Evolutionary conservation across 306 rosid genomes (phyloP).

Genomic region (Canavalia ensiformis): DNA sequence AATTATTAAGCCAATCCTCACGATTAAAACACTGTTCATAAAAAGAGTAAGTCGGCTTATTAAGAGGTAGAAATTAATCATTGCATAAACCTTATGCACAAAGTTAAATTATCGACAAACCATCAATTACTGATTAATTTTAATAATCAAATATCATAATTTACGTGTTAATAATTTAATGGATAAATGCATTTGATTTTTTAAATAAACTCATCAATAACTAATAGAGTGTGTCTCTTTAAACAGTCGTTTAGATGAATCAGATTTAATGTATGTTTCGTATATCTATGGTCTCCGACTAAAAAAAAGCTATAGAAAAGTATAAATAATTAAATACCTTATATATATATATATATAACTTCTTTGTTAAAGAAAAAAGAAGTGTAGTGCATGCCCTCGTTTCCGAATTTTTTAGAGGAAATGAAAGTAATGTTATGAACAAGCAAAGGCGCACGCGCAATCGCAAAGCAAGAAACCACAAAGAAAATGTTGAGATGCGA

Average conservation of each 20-base stretch:
- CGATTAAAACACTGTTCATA: slow-evolving; percentile 1
- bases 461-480: not conserved
- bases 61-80: not conserved
- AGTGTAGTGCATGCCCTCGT: not conserved
- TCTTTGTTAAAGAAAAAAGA: not conserved
- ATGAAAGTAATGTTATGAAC: not conserved
- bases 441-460: slow-evolving; percentile 5
- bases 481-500: not conserved
- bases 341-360: no score
- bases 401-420: not conserved
- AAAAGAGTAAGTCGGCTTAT: not conserved
- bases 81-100: not conserved
- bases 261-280: no score
- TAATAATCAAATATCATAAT: no score
- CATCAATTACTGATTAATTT: not conserved
- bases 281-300: no score
- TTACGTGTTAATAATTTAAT: no score
- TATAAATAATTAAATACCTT: no score
- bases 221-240: no score
- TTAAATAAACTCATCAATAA: no score
- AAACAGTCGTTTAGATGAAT: no score
- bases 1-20: slow-evolving; percentile 13
- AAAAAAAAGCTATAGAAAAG: no score
- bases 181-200: no score
- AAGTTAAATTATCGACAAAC: not conserved